Base-by-base conservation (phyloP, 805 yeast genomes). In the Lachancea fermentati region DNA sequence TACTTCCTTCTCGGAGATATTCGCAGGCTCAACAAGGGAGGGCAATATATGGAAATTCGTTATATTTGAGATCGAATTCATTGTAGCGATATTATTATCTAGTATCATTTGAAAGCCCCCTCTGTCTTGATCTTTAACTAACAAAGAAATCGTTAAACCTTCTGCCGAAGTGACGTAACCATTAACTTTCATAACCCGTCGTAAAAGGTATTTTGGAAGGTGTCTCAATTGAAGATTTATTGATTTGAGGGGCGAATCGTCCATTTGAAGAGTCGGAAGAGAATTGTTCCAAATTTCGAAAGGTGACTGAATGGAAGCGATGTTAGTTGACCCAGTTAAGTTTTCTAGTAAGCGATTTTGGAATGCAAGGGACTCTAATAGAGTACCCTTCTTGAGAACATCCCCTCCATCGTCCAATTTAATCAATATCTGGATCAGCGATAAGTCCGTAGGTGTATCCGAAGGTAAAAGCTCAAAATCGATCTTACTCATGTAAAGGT, bases 221-320 rank as follows among this genome's bases (percentile, higher is more conserved):
- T 47, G 5, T 36, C 47, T 16, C 19, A 51, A 40, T 8, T 55
- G 55, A 7, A 49, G 46, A 46, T 70, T 69, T 7, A 75, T 54
- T 0, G 78, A 71, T 45, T 51, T 64, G 19, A 72, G 39, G 2
- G 66, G 55, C 11, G 60, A 56, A 19, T 45, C 42, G 51, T 72
- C 78, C 3, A 44, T 38, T 3, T 31, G 16, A 22, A 73, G 48
- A 3, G 17, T 4, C 1, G 47, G 44, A 1, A 47, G 26, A 38
- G 66, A 50, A 46, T 66, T 63, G 28, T 62, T 52, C 79, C 79
- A 75, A 38, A 60, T 62, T 11, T 59, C 59, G 3, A 73, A 54
- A 0, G 77, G 74, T 0, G 77, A 64, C 42, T 64, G 65, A 5
- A 71, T 16, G 34, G 44, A 47, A 2, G 43, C 54, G 13, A 42